These are phyloP conservation scores for Sophora flavescens DNA, from an alignment of 306 rosid genomes.

Conservation along the genomic window DNA sequence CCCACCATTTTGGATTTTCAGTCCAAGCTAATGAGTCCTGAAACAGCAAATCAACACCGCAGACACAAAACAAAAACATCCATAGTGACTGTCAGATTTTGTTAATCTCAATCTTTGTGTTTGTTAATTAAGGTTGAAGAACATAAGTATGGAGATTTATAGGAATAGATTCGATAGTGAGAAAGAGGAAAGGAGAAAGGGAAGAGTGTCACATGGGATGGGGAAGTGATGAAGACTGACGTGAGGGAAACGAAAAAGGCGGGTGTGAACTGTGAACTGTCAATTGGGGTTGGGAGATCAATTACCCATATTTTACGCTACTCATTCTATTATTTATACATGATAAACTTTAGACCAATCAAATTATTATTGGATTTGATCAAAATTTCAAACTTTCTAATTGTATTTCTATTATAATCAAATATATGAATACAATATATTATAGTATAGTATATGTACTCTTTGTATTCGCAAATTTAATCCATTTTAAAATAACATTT, in stretches of 20 bases:
- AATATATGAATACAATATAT: too few relatives aligned
- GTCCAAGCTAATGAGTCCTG: not conserved
- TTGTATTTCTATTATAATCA: too few relatives aligned
- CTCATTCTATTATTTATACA: too few relatives aligned
- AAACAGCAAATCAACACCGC: not conserved
- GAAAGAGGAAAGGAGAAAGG: not conserved
- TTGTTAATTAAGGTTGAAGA: constrained; percentile 33
- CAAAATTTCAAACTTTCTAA: too few relatives aligned
- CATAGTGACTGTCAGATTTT: constrained; percentile 10
- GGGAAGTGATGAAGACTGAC: constrained; percentile 44
- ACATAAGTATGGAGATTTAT: not conserved
- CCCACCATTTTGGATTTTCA: constrained; percentile 59
- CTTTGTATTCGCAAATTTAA: too few relatives aligned
- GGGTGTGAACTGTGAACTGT: constrained; percentile 46
- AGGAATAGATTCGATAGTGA: not conserved
- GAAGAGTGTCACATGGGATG: constrained; percentile 62
- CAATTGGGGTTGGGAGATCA: too few relatives aligned
- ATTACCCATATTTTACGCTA: too few relatives aligned
- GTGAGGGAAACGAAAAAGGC: constrained; percentile 56
- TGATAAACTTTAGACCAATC: too few relatives aligned
- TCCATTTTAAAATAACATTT: too few relatives aligned
- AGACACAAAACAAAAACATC: not conserved
- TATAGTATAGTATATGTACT: too few relatives aligned
- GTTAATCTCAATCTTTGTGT: constrained; percentile 17
- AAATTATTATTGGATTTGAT: too few relatives aligned